Base-by-base conservation (phyloP, 2,329 filamentous ascomycete genomes). In the Beauveria scarabaeidicola region DNA sequence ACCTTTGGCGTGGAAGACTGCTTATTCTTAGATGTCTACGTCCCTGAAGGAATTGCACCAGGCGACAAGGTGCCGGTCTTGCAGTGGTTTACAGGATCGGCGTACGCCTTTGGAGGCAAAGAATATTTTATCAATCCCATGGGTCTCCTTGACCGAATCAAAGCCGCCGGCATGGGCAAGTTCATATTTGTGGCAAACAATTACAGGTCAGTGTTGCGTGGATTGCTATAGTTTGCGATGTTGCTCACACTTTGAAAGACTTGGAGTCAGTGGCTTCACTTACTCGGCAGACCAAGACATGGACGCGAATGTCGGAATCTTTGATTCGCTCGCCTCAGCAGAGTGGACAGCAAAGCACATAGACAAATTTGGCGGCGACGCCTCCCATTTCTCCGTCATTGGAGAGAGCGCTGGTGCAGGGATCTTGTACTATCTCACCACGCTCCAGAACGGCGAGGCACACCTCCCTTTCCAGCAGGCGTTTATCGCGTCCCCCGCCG, bases 371-470 rank as follows among this genome's bases (percentile, higher is more conserved):
- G 81, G 82, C 10, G 82, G 82, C 13, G 77, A 84, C 65, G 69
- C 75, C 3, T 67, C 72, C 3, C 71, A 73, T 15, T 75, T 83
- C 41, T 82, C 80, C 0, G 72, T 82, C 15, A 72, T 81, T 19
- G 80, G 79, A 6, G 70, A 79, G 61, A 79, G 75, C 17, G 79
- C 81, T 9, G 81, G 81, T 29, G 80, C 72, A 8, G 79, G 79
- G 0, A 79, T 75, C 3, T 76, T 84, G 60, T 74, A 81, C 69
- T 79, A 83, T 63, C 80, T 84, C 59, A 77, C 83, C 61, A 83
- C 61, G 2, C 80, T 27, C 72, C 64, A 67, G 15, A 66, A 72
- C 10, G 78, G 77, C 2, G 66, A 66, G 25, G 65, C 63, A 8
- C 62, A 52, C 29, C 66, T 64, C 9, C 77, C 77, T 1, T 81